Evolutionary conservation across 352 stramenopile species (phyloP).

Genomic region (Phytophthora sp.): DNA sequence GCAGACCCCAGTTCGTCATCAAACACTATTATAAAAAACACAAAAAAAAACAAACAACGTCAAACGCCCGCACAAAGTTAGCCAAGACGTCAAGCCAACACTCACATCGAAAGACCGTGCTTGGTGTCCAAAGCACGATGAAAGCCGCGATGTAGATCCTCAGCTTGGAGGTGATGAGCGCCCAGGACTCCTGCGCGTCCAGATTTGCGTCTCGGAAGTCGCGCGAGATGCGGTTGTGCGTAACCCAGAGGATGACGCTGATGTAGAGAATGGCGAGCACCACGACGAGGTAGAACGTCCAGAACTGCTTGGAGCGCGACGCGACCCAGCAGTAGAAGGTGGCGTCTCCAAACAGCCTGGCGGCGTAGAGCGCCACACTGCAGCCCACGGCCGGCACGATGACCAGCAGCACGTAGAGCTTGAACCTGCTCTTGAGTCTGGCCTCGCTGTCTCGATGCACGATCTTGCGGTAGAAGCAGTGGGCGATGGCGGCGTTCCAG

Average conservation of each 20-base stretch:
- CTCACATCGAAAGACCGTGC: constrained; percentile 65
- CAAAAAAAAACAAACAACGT: neutral
- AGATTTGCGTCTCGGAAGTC: constrained; percentile 57
- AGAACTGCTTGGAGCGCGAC: constrained; percentile 53
- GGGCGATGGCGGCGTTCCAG: constrained; percentile 75
- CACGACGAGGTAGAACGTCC: constrained; percentile 72
- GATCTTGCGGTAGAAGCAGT: constrained; percentile 77
- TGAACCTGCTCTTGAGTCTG: constrained; percentile 61
- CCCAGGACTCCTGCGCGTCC: constrained; percentile 70
- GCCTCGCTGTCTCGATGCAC: constrained; percentile 72
- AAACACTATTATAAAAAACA: constrained; percentile 43
- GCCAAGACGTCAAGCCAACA: neutral
- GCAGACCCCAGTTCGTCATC: constrained; percentile 44
- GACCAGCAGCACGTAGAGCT: constrained; percentile 58
- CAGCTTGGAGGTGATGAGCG: constrained; percentile 64
- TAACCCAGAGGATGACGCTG: constrained; percentile 65
- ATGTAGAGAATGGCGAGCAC: constrained; percentile 70
- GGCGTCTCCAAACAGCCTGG: constrained; percentile 44
- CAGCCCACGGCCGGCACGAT: constrained; percentile 48
- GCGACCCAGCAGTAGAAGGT: constrained; percentile 84
- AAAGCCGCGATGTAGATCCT: constrained; percentile 78
- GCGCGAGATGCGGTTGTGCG: constrained; percentile 58
- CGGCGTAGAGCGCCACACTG: constrained; percentile 45
- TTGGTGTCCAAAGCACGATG: constrained; percentile 72
- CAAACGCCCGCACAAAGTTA: constrained; percentile 4